Evolutionary conservation across 2,329 filamentous ascomycete genomes (phyloP).

Genomic region (Phaeosphaeria sp.): DNA sequence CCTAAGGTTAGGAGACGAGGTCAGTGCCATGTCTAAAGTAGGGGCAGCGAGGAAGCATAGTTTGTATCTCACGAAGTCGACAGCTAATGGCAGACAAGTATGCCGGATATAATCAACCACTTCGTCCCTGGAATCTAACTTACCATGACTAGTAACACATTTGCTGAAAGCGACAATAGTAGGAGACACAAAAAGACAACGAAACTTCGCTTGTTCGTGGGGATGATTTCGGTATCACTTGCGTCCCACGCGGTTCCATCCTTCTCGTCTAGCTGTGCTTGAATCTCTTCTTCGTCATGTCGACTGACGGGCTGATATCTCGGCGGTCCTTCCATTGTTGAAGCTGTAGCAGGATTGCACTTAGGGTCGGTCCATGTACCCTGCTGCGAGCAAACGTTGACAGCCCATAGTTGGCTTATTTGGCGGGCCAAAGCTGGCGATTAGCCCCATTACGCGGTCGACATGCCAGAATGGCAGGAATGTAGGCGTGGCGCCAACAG

Average conservation of each 20-base stretch:
- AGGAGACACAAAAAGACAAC: slow-evolving; percentile 35
- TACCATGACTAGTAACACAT: slow-evolving; percentile 38
- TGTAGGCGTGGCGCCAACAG: not conserved
- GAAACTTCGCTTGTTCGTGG: slow-evolving; percentile 33
- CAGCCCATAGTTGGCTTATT: not conserved
- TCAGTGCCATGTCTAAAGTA: too few relatives aligned
- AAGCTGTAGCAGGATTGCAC: not conserved
- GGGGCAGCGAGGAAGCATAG: too few relatives aligned
- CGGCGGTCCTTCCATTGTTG: slow-evolving; percentile 31
- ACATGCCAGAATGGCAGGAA: not conserved
- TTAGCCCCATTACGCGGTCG: not conserved
- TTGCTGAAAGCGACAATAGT: slow-evolving; percentile 37
- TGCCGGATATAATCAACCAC: too few relatives aligned
- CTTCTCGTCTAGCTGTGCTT: slow-evolving; percentile 29
- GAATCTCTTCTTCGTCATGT: slow-evolving; percentile 28
- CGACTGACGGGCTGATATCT: slow-evolving; percentile 33
- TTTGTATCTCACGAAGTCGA: too few relatives aligned
- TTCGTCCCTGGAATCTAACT: too few relatives aligned
- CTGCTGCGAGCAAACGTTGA: not conserved
- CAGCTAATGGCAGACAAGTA: too few relatives aligned
- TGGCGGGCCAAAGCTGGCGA: not conserved
- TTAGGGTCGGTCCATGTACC: not conserved
- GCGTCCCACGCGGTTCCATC: slow-evolving; percentile 30
- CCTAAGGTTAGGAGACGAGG: too few relatives aligned
- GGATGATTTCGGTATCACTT: slow-evolving; percentile 32